Base-by-base conservation (phyloP, 2,329 filamentous ascomycete species). In the Ophioceras dolichostomum region DNA sequence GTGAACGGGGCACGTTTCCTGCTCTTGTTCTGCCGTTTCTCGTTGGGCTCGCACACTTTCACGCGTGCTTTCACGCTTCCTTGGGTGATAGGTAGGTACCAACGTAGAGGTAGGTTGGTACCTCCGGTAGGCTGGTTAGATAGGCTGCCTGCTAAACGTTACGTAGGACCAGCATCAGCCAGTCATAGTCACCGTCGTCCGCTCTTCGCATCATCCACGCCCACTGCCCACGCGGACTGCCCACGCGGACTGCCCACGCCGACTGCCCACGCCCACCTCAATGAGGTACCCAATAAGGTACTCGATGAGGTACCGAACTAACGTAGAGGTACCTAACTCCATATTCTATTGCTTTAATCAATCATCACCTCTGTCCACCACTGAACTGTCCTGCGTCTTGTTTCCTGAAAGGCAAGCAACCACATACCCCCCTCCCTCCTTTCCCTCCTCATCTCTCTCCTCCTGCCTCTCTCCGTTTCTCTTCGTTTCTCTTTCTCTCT, bases 371-470 rank as follows among this genome's bases (percentile, higher is more conserved):
- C 17, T 8, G 12, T 17, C 30, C 30, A 32, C 18, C 30, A 16
- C 22, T 12, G 8, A 26, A 17, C 18, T 5, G 24, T 40, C 22
- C 8, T 32, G n/a, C 6, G 10, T 38, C 18, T 19, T 17, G 16
- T 20, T 30, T n/a, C 30, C 16, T 26, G 18, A 13, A 10, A 26
- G 41, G 31, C 33, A 32, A 17, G 32, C 36, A 31, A n/a, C n/a
- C n/a, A n/a, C 8, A 36, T 32, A n/a, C 32, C 18, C 20, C 31
- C 36, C 28, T 14, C 31, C 36, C 7, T 34, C 16, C n/a, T 19
- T 34, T 24, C 31, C 19, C 31, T 19, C 29, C 22, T 41, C 19
- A 24, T 45, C 29, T 28, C 22, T 32, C 29, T 27, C 5, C 21
- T 32, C 14, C 22, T 17, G 8, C 34, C 8, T 31, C 10, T 21